Conservation (phyloP, 148 eudicot genomes). For the Drosera capensis region DNA sequence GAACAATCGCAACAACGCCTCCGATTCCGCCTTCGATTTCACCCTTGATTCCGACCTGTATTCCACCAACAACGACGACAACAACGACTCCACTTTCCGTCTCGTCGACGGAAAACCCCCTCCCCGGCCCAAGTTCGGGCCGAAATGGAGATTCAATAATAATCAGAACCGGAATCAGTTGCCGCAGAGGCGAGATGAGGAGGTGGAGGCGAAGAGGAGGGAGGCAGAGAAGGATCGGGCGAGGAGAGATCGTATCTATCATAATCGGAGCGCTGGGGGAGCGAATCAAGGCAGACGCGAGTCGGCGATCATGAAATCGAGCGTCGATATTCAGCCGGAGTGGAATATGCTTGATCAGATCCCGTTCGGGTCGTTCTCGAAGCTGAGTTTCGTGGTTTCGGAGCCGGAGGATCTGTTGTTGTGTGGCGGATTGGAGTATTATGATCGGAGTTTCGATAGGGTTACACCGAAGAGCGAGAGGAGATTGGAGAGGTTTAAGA, state of each 20-base stretch:
- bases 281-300: conserved; percentile 44
- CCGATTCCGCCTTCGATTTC: conserved; percentile 78
- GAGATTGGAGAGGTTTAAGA: conserved; percentile 65
- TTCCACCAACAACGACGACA: conserved; percentile 31
- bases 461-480: conserved; percentile 66
- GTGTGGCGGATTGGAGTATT: conserved; percentile 56
- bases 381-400: conserved; percentile 51
- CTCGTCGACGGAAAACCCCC: conserved; percentile 73
- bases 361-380: conserved; percentile 74
- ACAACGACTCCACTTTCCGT: conserved; percentile 60
- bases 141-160: conserved; percentile 61
- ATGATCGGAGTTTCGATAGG: conserved; percentile 57
- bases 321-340: conserved; percentile 89
- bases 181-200: conserved; percentile 76
- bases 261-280: conserved; percentile 37
- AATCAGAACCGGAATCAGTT: conserved; percentile 37
- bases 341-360: conserved; percentile 99
- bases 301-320: conserved; percentile 62
- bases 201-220: conserved; percentile 66
- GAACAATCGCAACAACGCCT: conserved; percentile 13
- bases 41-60: conserved; percentile 79
- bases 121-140: conserved; percentile 60
- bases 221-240: conserved; percentile 85
- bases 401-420: conserved; percentile 75
- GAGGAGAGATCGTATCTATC: conserved; percentile 56